Percentiles rank a stretch among this genome's conserved stretches.
Conservation (phyloP, 106 monocot species). For the Xerophyta viscosa region DNA sequence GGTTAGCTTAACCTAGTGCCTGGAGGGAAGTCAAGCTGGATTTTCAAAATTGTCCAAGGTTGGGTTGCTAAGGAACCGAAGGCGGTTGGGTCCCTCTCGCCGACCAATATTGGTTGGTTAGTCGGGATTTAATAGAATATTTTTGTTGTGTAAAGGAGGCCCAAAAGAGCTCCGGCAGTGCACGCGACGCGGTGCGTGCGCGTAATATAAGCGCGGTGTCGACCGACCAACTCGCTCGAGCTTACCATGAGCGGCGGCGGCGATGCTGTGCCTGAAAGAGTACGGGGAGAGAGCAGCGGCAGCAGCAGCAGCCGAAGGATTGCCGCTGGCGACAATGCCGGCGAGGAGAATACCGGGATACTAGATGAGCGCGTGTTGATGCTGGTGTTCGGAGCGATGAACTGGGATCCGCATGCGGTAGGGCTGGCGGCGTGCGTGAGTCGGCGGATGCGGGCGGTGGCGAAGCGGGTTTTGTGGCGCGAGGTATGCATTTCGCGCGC, state of each 20-base stretch:
- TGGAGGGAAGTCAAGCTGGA: too few species aligned
- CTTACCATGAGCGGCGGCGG: background rate
- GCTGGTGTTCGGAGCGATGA: conserved; percentile 50
- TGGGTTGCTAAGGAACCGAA: too few species aligned
- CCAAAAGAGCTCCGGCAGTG: too few species aligned
- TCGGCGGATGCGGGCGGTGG: conserved; percentile 58
- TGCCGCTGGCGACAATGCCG: background rate
- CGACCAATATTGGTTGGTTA: too few species aligned
- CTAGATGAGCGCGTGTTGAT: conserved; percentile 47
- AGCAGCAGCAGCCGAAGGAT: background rate
- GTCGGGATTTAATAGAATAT: too few species aligned
- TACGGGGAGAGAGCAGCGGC: background rate
- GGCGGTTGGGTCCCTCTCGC: too few species aligned
- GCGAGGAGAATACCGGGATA: conserved; percentile 32
- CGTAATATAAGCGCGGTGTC: too few species aligned
- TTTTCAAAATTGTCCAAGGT: too few species aligned
- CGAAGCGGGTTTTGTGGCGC: conserved; percentile 53
- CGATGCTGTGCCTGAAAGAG: background rate
- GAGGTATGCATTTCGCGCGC: conserved; percentile 67
- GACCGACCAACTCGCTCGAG: background rate
- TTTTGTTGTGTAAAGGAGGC: too few species aligned
- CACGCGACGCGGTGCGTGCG: too few species aligned
- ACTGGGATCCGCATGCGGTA: conserved; percentile 51
- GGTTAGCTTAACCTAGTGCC: too few species aligned
- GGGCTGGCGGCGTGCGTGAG: conserved; percentile 42